A percentile compares a stretch with the other conserved stretches of the same genome.
Conservation (phyloP, 305 asterid species). For the Withania somnifera region DNA sequence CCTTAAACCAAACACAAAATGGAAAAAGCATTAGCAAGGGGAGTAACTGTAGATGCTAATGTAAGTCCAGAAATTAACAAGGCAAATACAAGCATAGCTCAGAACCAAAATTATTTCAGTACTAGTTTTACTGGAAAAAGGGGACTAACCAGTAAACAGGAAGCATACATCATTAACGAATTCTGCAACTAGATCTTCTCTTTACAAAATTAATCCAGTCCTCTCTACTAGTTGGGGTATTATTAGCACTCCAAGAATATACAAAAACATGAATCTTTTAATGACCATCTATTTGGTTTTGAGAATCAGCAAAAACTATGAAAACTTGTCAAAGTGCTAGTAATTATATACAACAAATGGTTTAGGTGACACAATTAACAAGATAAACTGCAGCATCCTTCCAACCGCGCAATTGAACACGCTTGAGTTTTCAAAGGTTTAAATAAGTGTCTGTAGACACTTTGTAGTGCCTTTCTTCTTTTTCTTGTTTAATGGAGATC, state of each 20-base stretch:
- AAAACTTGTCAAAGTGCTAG: neutral
- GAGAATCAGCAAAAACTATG: neutral
- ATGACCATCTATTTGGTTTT: neutral
- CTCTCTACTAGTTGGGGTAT: neutral
- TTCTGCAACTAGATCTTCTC: neutral
- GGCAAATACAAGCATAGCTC: neutral
- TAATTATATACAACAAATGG: neutral
- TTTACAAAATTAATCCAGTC: neutral
- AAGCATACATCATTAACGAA: neutral
- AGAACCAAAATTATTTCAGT: neutral
- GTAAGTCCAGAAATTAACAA: neutral
- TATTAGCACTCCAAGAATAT: neutral
- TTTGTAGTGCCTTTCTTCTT: no score
- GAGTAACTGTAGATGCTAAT: neutral
- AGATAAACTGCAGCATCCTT: neutral
- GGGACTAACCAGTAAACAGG: neutral
- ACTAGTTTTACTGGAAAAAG: neutral
- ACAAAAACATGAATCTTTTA: neutral
- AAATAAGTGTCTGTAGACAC: no score
- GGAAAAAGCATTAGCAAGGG: neutral
- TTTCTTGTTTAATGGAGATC: no score
- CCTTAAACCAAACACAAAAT: constrained; percentile 36
- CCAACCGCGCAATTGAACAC: no score
- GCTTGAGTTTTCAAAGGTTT: no score
- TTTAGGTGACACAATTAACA: neutral